Evolutionary conservation across 495 filamentous ascomycete species (phyloP), one percentile per base, ranked within the genome.

Genomic region (Aspergillus ostianus): DNA sequence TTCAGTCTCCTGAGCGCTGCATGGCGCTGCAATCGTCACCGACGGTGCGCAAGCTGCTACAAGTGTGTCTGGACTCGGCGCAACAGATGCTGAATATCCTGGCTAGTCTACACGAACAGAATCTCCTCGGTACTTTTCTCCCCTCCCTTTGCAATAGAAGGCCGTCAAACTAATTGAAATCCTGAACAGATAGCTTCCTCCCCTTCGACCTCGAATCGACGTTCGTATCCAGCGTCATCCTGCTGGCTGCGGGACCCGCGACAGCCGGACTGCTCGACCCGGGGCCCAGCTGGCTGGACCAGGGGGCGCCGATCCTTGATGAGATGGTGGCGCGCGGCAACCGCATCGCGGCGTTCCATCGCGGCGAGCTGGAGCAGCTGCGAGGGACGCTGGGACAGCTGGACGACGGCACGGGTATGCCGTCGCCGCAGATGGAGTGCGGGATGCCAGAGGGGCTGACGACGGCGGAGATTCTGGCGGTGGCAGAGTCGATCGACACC

Each of bases 141-240:
- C 55, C 17, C 3, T 15, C n/a, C 27, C 26, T 27, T 41, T 4
- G 5, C 21, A 19, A 21, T 12, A 21, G 9, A 44, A n/a, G 10
- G 59, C 21, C 9, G 1, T 15, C 4, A 15, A 41, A 21, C 27
- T 50, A 18, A 60, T 17, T 15, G 26, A 4, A 47, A 27, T 4
- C 51, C 23, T 26, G 23, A 26, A 26, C 23, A 79, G 77, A 79
- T 65, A 77, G 70, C 4, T 79, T 79, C 56, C 72, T 79, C 27
- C 70, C 75, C 9, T 79, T 79, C 48, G 75, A 79, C 59, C 71
- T 77, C 26, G 77, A 79, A 53, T 71, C 75, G 36, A 64, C 72
- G 13, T 79, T 73, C 46, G 68, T 73, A 20, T 77, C 74, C 44
- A 69, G 69, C 6, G 64, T 76, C 2, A 70, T 75, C 52, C 72